phyloP scores from a whole-genome alignment of 1,284 basidiomycete genomes.

The Rhodofomes roseus region DNA sequence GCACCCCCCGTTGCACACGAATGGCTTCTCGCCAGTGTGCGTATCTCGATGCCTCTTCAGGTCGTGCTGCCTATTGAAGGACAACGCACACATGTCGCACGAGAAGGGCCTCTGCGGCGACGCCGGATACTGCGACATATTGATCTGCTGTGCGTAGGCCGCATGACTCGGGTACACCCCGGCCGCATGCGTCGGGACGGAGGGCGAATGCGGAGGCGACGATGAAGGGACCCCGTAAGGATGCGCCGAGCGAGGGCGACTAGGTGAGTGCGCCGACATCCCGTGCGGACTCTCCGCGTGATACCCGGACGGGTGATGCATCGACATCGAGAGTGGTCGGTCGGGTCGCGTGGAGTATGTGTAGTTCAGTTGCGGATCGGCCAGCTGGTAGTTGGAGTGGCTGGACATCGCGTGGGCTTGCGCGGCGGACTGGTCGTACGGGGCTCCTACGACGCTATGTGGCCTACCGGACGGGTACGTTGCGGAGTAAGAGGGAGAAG shows the following conservation, averaged over 20 bases:
- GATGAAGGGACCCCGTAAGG: conserved; percentile 20
- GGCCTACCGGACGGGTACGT: conserved; percentile 22
- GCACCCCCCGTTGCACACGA: conserved; percentile 74
- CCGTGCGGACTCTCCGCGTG: conserved; percentile 18
- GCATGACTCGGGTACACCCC: conserved; percentile 22
- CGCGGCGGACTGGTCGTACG: conserved; percentile 23
- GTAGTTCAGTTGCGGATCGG: conserved; percentile 23
- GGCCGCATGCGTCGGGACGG: conserved; percentile 23
- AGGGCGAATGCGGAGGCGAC: conserved; percentile 19
- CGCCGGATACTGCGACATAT: conserved; percentile 52
- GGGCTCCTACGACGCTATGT: conserved; percentile 15
- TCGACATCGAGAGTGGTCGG: conserved; percentile 21
- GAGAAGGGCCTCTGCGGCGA: conserved; percentile 68
- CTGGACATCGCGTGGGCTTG: conserved; percentile 19
- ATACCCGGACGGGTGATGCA: conserved; percentile 22
- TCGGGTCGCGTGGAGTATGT: conserved; percentile 21
- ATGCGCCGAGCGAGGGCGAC: conserved; percentile 21
- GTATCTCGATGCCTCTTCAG: conserved; percentile 78
- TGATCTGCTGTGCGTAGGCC: conserved; percentile 27
- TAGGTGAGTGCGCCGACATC: conserved; percentile 13
- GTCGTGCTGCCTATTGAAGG: conserved; percentile 80
- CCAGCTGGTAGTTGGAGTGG: conserved; percentile 15
- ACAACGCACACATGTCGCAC: conserved; percentile 76
- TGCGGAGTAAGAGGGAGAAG: conserved; percentile 21
- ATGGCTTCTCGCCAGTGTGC: conserved; percentile 78